Conservation (phyloP, 83 land plant species). For the Thuja plicata region DNA sequence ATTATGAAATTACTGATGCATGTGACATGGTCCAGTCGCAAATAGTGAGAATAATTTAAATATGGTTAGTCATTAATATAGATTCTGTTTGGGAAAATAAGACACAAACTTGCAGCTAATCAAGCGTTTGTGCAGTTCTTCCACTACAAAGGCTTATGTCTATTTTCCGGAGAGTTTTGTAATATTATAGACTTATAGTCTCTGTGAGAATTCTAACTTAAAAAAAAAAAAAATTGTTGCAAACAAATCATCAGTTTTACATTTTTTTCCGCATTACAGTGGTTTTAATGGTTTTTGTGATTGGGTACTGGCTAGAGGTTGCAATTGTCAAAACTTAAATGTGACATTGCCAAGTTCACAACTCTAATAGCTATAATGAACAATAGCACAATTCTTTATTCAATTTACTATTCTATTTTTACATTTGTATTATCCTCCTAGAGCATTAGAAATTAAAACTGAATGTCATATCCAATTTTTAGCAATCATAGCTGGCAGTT, state of each 20-base stretch:
- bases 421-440: background rate
- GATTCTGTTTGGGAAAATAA: background rate
- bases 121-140: background rate
- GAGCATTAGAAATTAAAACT: background rate
- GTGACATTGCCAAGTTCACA: background rate
- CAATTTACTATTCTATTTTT: background rate
- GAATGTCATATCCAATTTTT: background rate
- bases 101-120: background rate
- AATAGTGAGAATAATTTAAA: background rate
- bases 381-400: background rate
- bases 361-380: background rate
- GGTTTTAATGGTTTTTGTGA: background rate
- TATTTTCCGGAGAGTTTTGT: background rate
- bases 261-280: background rate
- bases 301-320: background rate
- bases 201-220: background rate
- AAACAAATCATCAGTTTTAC: background rate
- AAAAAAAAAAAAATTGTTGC: background rate
- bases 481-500: background rate
- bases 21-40: background rate
- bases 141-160: background rate
- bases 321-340: background rate
- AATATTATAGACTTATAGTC: background rate
- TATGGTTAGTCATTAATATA: background rate
- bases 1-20: background rate